Conservation (phyloP, 2,329 filamentous ascomycete species). For the Xylaria hypoxylon region DNA sequence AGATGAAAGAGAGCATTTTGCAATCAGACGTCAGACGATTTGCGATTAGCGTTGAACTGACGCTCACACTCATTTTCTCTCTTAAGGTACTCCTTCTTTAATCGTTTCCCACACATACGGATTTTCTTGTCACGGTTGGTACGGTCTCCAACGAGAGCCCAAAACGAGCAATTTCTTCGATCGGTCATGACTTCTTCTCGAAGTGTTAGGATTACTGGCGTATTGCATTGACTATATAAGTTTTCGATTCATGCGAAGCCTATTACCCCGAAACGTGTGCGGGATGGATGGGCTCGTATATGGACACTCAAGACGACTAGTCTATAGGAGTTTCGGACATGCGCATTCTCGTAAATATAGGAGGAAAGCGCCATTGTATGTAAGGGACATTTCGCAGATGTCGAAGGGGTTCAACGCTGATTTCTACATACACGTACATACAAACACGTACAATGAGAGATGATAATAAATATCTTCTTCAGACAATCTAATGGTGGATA, state of each 20-base stretch:
- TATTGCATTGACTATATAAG: slow-evolving; percentile 28
- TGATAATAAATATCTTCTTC: slow-evolving; percentile 19
- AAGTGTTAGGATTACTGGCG: slow-evolving; percentile 15
- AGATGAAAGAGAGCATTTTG: neutral
- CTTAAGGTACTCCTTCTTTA: neutral
- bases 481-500: neutral
- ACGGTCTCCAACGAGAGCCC: slow-evolving; percentile 15
- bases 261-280: neutral
- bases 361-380: neutral
- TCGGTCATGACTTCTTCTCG: slow-evolving; percentile 1
- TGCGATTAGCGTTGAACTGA: slow-evolving; percentile 2
- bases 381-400: neutral
- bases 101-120: slow-evolving; percentile 5
- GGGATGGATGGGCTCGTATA: slow-evolving; percentile 13
- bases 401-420: slow-evolving; percentile 6
- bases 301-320: neutral
- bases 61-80: slow-evolving; percentile 14
- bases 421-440: slow-evolving; percentile 16
- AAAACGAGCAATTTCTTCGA: slow-evolving; percentile 2
- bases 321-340: slow-evolving; percentile 29
- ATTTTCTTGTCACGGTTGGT: slow-evolving; percentile 10
- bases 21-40: slow-evolving; percentile 1
- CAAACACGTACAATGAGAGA: slow-evolving; percentile 23
- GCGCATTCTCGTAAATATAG: slow-evolving; percentile 16
- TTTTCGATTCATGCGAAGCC: slow-evolving; percentile 9